Evolutionary conservation across 768 basidiomycete genomes (phyloP).

Genomic region (Macrolepiota albuminosa): DNA sequence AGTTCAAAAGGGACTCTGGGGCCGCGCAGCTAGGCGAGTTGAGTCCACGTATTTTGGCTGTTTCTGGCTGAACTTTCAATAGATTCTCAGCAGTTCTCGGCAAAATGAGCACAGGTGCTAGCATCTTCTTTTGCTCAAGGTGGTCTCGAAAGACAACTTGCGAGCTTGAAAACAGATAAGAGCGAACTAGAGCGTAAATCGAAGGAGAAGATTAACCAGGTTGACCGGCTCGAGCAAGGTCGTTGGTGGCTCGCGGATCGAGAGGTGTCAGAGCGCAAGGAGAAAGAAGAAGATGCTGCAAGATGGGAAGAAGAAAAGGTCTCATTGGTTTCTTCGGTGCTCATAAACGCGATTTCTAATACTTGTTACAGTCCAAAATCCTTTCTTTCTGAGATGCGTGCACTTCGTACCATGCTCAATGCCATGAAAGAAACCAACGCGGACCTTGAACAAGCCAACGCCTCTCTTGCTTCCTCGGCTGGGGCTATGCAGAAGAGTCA

Average conservation of each 20-base stretch:
- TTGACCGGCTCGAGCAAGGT: constrained; percentile 69
- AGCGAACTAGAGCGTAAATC: constrained; percentile 65
- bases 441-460: constrained; percentile 56
- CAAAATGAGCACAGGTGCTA: constrained; percentile 62
- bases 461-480: constrained; percentile 43
- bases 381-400: constrained; percentile 43
- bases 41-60: no score
- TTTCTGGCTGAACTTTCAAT: no score
- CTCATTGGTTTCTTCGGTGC: neutral
- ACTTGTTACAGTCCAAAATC: constrained; percentile 33
- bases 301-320: constrained; percentile 61
- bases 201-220: constrained; percentile 54
- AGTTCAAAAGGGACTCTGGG: no score
- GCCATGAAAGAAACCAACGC: constrained; percentile 52
- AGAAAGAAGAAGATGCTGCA: constrained; percentile 53
- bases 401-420: constrained; percentile 43
- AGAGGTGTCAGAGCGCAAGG: constrained; percentile 63
- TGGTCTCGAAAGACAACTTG: constrained; percentile 63
- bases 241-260: constrained; percentile 63
- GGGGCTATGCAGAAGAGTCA: constrained; percentile 44
- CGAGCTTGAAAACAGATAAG: constrained; percentile 55
- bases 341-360: neutral
- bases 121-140: constrained; percentile 57
- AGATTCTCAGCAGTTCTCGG: constrained; percentile 64
- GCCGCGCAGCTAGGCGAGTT: no score